Conservation (phyloP, 148 eudicot genomes). For the Pharnaceum exiguum region DNA sequence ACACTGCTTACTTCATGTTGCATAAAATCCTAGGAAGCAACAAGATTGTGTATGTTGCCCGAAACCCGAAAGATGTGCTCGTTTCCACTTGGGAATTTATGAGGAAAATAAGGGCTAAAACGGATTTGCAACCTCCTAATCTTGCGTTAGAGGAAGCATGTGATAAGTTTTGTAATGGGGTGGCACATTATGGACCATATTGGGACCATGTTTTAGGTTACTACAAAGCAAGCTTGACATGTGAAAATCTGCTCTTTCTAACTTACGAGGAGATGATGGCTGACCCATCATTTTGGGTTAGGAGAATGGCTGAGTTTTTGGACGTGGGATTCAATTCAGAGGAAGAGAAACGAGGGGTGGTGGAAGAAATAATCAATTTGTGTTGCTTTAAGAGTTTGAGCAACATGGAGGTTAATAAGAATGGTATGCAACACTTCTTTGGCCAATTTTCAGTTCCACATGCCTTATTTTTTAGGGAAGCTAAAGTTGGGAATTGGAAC, state of each 20-base stretch:
- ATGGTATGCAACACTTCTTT: too few relatives aligned
- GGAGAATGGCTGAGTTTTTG: constrained; percentile 10
- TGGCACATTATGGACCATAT: constrained; percentile 1
- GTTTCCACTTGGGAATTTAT: neutral
- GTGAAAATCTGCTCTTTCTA: too few relatives aligned
- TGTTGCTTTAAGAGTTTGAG: constrained; percentile 12
- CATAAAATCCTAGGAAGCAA: too few relatives aligned
- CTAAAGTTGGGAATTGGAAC: constrained; percentile 4
- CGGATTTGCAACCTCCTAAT: neutral
- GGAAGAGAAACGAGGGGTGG: constrained; percentile 3
- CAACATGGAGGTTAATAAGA: constrained; percentile 6
- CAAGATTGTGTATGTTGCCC: neutral
- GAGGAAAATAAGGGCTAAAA: neutral
- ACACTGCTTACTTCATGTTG: too few relatives aligned
- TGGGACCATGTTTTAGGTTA: constrained; percentile 12
- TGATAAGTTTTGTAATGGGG: constrained; percentile 8
- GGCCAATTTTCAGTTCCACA: neutral
- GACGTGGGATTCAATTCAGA: neutral
- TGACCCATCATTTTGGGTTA: neutral
- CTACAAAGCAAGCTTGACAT: too few relatives aligned
- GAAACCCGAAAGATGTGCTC: constrained; percentile 2
- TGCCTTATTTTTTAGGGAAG: constrained; percentile 5
- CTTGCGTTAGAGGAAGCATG: neutral
- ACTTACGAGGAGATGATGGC: constrained; percentile 10
- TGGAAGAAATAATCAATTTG: neutral